phyloP scores from a whole-genome alignment of 176 grass and related monocot genomes.

The Phoenix roebelenii region DNA sequence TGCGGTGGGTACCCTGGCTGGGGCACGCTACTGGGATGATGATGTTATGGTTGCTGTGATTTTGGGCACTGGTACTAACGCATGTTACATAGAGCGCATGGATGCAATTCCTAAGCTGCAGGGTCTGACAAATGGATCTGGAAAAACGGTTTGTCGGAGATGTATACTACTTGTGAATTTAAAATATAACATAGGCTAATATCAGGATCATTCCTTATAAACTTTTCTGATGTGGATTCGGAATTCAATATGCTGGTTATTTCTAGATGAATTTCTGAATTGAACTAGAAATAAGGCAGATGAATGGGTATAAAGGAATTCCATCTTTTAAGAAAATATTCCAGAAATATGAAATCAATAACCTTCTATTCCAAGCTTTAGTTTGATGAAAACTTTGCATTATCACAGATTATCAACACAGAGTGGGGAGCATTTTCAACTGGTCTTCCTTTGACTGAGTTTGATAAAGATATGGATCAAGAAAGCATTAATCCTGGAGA shows the following conservation, averaged over 20 bases:
- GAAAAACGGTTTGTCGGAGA: constrained; percentile 34
- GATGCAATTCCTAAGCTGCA: constrained; percentile 41
- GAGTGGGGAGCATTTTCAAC: constrained; percentile 72
- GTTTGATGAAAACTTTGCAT: not conserved
- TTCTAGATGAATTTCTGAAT: too few relatives aligned
- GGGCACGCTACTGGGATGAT: constrained; percentile 42
- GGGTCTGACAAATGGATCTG: constrained; percentile 27
- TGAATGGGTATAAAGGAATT: too few relatives aligned
- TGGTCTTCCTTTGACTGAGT: constrained; percentile 60
- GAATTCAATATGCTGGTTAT: too few relatives aligned
- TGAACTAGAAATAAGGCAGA: too few relatives aligned
- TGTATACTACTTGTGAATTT: too few relatives aligned
- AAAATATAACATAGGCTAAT: too few relatives aligned
- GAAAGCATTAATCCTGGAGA: constrained; percentile 68
- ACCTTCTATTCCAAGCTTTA: constrained; percentile 16
- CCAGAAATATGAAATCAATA: not conserved
- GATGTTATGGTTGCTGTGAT: constrained; percentile 46
- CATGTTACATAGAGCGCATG: constrained; percentile 45
- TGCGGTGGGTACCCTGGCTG: constrained; percentile 35
- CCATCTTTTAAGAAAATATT: too few relatives aligned
- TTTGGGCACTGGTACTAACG: constrained; percentile 63
- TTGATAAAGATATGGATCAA: constrained; percentile 49
- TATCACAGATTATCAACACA: constrained; percentile 40
- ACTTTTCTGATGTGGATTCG: too few relatives aligned
- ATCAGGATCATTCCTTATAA: too few relatives aligned